Evolutionary conservation across 495 filamentous ascomycete genomes (phyloP).

Genomic region (Neohortaea acidophila): DNA sequence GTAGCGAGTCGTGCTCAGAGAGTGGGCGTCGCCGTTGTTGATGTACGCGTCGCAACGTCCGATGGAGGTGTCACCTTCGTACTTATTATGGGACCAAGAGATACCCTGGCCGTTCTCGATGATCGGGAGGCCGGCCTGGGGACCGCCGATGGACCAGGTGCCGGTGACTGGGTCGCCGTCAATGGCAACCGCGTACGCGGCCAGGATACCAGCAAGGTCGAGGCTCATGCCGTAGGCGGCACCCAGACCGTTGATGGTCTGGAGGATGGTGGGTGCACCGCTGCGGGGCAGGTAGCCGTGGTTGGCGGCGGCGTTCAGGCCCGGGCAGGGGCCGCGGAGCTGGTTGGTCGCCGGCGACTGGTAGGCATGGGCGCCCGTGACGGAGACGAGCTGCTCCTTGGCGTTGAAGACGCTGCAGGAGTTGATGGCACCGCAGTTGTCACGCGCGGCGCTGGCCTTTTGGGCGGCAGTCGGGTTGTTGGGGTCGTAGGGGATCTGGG

Average conservation of each 20-base stretch:
- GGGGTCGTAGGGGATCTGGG: too few species aligned
- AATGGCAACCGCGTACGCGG: slow-evolving; percentile 34
- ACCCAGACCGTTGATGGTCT: slow-evolving; percentile 15
- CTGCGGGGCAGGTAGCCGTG: slow-evolving; percentile 17
- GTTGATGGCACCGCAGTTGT: too few species aligned
- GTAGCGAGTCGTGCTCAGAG: slow-evolving; percentile 3
- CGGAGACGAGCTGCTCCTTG: too few species aligned
- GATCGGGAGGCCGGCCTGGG: slow-evolving; percentile 13
- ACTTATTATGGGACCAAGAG: slow-evolving; percentile 38
- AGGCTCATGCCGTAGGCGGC: slow-evolving; percentile 36
- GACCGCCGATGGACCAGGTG: slow-evolving; percentile 21
- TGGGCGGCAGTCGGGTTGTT: too few species aligned
- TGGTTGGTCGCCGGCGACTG: too few species aligned
- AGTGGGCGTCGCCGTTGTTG: slow-evolving; percentile 6
- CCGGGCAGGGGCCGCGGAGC: slow-evolving; percentile 17
- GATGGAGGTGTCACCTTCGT: slow-evolving; percentile 32
- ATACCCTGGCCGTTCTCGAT: slow-evolving; percentile 30
- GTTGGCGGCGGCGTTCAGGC: slow-evolving; percentile 19
- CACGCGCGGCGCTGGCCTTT: too few species aligned
- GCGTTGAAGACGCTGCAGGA: too few species aligned
- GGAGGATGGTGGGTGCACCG: slow-evolving; percentile 28
- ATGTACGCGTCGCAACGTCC: not conserved
- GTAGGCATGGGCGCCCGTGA: too few species aligned
- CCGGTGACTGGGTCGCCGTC: slow-evolving; percentile 28
- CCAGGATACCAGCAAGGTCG: slow-evolving; percentile 35